Base-by-base conservation (phyloP, 73 alveolate species). In the Symbiodinium pilosum region DNA sequence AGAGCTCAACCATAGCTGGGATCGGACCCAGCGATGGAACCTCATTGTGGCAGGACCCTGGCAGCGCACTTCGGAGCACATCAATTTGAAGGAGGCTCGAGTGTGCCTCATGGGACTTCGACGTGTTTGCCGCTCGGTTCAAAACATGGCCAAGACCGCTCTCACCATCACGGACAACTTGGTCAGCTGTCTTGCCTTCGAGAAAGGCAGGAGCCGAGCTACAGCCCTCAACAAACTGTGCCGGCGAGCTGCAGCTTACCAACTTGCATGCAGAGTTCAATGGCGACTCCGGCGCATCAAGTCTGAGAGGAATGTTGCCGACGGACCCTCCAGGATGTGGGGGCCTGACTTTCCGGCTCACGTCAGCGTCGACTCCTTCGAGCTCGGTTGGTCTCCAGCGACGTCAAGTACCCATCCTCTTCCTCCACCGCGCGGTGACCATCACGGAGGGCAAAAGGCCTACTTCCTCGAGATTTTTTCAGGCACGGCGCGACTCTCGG, bases 51-150 rank as follows among this genome's bases (percentile, higher is more conserved):
- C 92, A 34, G 73, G 42, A 3, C 73, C 73, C 36, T 84, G 92
- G 92, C 21, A 40, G 75, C 0, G 3, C 20, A 30, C 40, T 5
- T 26, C 32, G 2, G 92, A 84, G 71, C 92, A 84, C 43, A 86
- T 86, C 93, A 47, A 86, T 18, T 4, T n/a, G 56, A 47, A 86
- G 83, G 93, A 86, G 83, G 93, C 71, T 20, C 26, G 93, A 4
- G 93, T 54, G 20, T 34, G 24, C 26, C 59, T 86, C 42, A 86
- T 86, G 93, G 93, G 93, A 0, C 38, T 86, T 0, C 93, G 77
- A 1, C n/a, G 83, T 12, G 28, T n/a, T 30, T 0, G 71, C 41
- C 93, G 93, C 38, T 18, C 30, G 39, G 18, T 28, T 1, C 28
- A 20, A 41, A 28, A 54, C 28, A 14, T 47, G 34, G 93, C 84